A percentile compares a stretch with the other conserved stretches of the same genome.
These are phyloP conservation scores for Tricholoma furcatifolium DNA, from an alignment of 768 basidiomycete species.

Conservation along the genomic window DNA sequence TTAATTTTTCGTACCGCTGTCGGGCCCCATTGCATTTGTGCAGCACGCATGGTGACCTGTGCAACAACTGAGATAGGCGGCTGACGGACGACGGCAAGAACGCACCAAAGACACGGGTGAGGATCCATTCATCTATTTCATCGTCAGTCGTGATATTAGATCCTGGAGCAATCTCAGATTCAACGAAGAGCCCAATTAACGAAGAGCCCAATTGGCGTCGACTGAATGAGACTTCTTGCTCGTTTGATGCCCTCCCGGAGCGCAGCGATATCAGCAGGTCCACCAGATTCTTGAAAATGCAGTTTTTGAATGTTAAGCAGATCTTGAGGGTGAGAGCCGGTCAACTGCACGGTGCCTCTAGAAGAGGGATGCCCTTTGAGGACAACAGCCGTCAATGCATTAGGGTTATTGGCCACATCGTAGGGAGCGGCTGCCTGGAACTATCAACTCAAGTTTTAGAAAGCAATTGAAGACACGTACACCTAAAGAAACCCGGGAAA, in stretches of 20 bases:
- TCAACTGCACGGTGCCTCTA: conserved; percentile 28
- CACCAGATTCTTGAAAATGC: conserved; percentile 27
- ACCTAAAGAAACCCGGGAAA: conserved; percentile 14
- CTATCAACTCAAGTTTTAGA: background rate
- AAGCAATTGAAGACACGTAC: background rate
- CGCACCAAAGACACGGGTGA: conserved; percentile 25
- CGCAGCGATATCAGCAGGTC: conserved; percentile 22
- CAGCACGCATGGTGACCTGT: conserved; percentile 31
- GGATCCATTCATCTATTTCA: conserved; percentile 23
- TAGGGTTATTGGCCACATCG: conserved; percentile 21
- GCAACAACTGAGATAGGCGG: background rate
- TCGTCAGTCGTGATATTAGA: conserved; percentile 18
- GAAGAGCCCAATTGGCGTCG: conserved; percentile 17
- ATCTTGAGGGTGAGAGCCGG: conserved; percentile 29
- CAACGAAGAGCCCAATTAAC: conserved; percentile 18
- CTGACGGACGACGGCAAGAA: background rate
- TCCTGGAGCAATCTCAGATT: conserved; percentile 23
- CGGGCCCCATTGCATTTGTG: conserved; percentile 28
- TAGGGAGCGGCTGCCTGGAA: conserved; percentile 19
- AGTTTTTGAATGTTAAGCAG: conserved; percentile 27
- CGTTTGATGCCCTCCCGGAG: conserved; percentile 25
- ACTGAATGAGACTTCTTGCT: conserved; percentile 18
- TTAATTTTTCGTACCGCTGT: conserved; percentile 19
- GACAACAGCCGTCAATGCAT: conserved; percentile 23
- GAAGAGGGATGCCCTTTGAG: conserved; percentile 29